Base-by-base conservation (phyloP, 2,329 filamentous ascomycete species). In the Berkeleyomyces rouxiae region DNA sequence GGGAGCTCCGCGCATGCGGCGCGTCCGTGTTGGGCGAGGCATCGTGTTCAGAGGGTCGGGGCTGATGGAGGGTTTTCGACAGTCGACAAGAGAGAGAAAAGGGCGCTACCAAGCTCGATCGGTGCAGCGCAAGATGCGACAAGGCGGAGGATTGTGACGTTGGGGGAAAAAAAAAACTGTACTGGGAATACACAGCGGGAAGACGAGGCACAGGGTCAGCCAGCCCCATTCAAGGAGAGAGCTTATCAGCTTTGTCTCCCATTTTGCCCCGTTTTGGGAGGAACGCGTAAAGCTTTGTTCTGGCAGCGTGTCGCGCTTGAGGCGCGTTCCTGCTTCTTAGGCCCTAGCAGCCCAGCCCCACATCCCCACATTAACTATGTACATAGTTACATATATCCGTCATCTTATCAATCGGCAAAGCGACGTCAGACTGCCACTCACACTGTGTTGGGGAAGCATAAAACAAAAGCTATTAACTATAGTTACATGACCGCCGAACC, bases 1-100 rank as follows among this genome's bases (percentile, higher is more conserved):
- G 10, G 62, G 64, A 7, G 46, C 61, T n/a, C 59, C 59, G 46
- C 65, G 65, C 61, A 65, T 65, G 55, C 64, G 65, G 47, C 65
- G 65, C 23, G 65, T 65, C 51, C 63, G 61, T 16, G 61, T 65
- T 13, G 65, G 65, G 42, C 65, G 65, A 59, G 65, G 65, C 65
- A 66, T 66, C 37, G 11, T 64, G 61, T 31, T n/a, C 33, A 4
- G 55, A 44, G n/a, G 33, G 49, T 55, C 31, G 51, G 6, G 33
- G 39, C 37, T 7, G 23, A 39, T 16, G 36, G 39, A 40, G 36
- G 55, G 39, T 33, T 16, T 47, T 13, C 44, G 44, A 47, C 33
- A 58, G 53, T 9, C 11, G 53, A n/a, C 36, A 16, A 37, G n/a
- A 40, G 31, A 23, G 51, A 33, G 36, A 40, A 36, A 36, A n/a